A percentile compares a stretch with the other conserved stretches of the same genome.
phyloP scores from a whole-genome alignment of 352 stramenopile species.

The Aphanomyces cochlioides region DNA sequence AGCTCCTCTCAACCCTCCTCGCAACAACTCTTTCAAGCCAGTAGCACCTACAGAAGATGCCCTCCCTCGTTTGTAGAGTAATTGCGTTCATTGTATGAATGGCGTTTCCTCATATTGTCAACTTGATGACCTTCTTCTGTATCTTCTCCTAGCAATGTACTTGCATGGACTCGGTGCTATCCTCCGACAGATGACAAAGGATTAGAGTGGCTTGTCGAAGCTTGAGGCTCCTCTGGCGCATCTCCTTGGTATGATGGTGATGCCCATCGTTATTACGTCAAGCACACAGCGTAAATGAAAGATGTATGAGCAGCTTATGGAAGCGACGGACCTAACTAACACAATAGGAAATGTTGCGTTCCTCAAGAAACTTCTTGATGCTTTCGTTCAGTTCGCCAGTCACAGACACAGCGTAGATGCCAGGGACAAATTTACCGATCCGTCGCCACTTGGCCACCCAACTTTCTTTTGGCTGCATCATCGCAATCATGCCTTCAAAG shows the following conservation, averaged over 20 bases:
- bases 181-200: too few species aligned
- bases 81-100: slow-evolving; percentile 8
- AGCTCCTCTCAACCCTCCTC: slow-evolving; percentile 55
- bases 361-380: slow-evolving; percentile 84
- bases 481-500: slow-evolving; percentile 88
- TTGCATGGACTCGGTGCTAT: too few species aligned
- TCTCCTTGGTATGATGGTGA: too few species aligned
- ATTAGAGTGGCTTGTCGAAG: too few species aligned
- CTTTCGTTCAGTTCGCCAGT: slow-evolving; percentile 80
- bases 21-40: slow-evolving; percentile 47
- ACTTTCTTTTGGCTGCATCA: slow-evolving; percentile 87
- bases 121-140: not conserved
- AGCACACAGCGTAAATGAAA: not conserved
- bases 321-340: slow-evolving; percentile 33
- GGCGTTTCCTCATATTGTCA: not conserved
- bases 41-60: slow-evolving; percentile 50
- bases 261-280: too few species aligned
- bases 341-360: slow-evolving; percentile 83
- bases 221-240: too few species aligned
- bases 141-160: not conserved
- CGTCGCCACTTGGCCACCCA: slow-evolving; percentile 88
- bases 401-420: slow-evolving; percentile 85
- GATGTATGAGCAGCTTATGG: not conserved
- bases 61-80: slow-evolving; percentile 46
- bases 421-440: slow-evolving; percentile 77